phyloP scores from a whole-genome alignment of 352 stramenopile species.

The Globisporangium paddicum region DNA sequence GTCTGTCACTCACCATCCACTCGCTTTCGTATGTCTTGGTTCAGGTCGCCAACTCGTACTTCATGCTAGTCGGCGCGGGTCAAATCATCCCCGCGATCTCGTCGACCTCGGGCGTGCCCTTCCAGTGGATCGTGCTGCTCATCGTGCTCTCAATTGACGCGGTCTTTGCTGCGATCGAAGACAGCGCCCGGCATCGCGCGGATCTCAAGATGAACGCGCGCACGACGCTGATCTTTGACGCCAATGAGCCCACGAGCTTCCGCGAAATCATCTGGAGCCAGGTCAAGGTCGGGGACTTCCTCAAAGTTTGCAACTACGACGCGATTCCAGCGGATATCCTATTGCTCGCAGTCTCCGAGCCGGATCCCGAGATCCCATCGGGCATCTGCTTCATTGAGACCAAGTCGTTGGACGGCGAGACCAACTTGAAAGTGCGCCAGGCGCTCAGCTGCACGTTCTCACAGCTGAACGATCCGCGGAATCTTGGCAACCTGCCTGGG shows the following conservation, averaged over 20 bases:
- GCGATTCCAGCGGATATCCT: constrained; percentile 77
- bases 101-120: constrained; percentile 79
- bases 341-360: constrained; percentile 66
- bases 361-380: constrained; percentile 47
- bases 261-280: constrained; percentile 48
- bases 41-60: constrained; percentile 86
- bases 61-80: constrained; percentile 80
- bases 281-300: constrained; percentile 72
- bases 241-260: constrained; percentile 36
- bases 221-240: constrained; percentile 57
- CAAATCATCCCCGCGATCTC: constrained; percentile 86
- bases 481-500: constrained; percentile 59
- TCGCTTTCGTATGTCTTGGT: not conserved
- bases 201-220: constrained; percentile 84
- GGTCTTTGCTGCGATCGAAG: constrained; percentile 83
- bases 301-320: constrained; percentile 88
- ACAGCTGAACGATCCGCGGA: constrained; percentile 65
- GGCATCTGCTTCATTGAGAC: constrained; percentile 87
- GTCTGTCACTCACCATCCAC: not conserved
- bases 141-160: constrained; percentile 84
- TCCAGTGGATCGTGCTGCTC: constrained; percentile 82
- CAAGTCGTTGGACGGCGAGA: constrained; percentile 85
- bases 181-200: constrained; percentile 65
- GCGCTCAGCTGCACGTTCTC: constrained; percentile 80
- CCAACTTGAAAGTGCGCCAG: constrained; percentile 84